Conservation (phyloP, 805 yeast species). For the Wickerhamiella cacticola region DNA sequence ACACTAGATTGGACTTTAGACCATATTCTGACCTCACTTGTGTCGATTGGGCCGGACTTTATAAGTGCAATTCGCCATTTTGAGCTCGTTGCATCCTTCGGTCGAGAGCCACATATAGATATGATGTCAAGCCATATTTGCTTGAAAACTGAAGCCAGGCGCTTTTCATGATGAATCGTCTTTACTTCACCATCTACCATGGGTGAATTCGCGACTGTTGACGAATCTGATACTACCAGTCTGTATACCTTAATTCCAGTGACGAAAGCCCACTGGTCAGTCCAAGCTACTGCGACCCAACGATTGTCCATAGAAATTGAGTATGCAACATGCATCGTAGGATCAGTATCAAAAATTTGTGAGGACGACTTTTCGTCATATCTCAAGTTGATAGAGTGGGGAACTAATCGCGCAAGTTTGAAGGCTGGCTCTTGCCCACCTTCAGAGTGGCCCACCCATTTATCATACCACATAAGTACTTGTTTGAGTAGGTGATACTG, state of each 20-base stretch:
- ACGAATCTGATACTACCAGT: slow-evolving; percentile 10
- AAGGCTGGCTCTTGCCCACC: slow-evolving; percentile 24
- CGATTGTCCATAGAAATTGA: slow-evolving; percentile 67
- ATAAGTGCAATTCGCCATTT: slow-evolving; percentile 29
- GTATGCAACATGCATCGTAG: slow-evolving; percentile 74
- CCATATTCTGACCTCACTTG: slow-evolving; percentile 28
- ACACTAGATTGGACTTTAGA: background rate
- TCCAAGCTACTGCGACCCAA: slow-evolving; percentile 84
- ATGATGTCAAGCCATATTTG: slow-evolving; percentile 19
- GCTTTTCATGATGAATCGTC: background rate
- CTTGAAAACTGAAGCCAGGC: slow-evolving; percentile 14
- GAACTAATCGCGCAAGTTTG: slow-evolving; percentile 28
- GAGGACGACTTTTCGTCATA: slow-evolving; percentile 16
- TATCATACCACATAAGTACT: slow-evolving; percentile 26
- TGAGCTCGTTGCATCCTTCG: slow-evolving; percentile 6
- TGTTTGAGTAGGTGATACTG: slow-evolving; percentile 23
- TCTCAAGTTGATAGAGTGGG: slow-evolving; percentile 22
- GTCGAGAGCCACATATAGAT: slow-evolving; percentile 12
- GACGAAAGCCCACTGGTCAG: slow-evolving; percentile 66
- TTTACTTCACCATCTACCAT: background rate
- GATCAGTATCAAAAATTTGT: slow-evolving; percentile 46
- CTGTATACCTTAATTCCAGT: slow-evolving; percentile 45
- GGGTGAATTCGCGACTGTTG: background rate
- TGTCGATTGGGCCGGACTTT: slow-evolving; percentile 29
- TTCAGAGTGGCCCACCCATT: slow-evolving; percentile 18